Conservation (phyloP, 495 filamentous ascomycete species). For the Aspergillus bridgeri region DNA sequence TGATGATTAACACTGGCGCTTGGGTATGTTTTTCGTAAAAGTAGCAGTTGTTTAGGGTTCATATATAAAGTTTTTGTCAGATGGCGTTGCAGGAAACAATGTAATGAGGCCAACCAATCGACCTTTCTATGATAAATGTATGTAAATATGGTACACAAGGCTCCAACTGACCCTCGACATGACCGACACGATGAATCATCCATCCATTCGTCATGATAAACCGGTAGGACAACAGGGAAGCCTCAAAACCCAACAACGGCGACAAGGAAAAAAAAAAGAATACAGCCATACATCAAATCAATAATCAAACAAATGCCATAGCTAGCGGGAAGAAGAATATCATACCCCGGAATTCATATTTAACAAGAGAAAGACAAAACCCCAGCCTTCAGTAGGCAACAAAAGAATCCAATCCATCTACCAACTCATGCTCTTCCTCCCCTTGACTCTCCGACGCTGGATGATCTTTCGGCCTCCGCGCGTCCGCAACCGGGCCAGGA, state of each 20-base stretch:
- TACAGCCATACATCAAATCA: neutral
- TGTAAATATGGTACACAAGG: neutral
- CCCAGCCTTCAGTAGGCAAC: too few species aligned
- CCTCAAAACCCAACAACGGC: neutral
- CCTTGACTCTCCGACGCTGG: slow-evolving; percentile 55
- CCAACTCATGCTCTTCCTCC: slow-evolving; percentile 59
- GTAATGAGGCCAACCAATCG: neutral
- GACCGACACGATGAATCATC: too few species aligned
- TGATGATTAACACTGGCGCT: neutral
- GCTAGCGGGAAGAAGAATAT: neutral
- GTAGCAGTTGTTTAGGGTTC: neutral
- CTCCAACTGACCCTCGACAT: neutral
- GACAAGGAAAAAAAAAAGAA: neutral
- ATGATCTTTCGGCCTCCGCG: slow-evolving; percentile 56
- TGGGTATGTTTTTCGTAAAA: neutral
- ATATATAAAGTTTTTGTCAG: neutral
- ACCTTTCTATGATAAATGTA: neutral
- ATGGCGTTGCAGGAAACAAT: neutral
- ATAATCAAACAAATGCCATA: neutral
- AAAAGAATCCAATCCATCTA: too few species aligned
- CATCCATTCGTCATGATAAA: neutral
- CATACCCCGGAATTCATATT: neutral
- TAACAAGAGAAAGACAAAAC: neutral
- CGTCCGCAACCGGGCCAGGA: slow-evolving; percentile 55
- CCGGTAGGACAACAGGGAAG: neutral